Base-by-base conservation (phyloP, 2,329 filamentous ascomycete genomes). In the Corynespora cassiicola region DNA sequence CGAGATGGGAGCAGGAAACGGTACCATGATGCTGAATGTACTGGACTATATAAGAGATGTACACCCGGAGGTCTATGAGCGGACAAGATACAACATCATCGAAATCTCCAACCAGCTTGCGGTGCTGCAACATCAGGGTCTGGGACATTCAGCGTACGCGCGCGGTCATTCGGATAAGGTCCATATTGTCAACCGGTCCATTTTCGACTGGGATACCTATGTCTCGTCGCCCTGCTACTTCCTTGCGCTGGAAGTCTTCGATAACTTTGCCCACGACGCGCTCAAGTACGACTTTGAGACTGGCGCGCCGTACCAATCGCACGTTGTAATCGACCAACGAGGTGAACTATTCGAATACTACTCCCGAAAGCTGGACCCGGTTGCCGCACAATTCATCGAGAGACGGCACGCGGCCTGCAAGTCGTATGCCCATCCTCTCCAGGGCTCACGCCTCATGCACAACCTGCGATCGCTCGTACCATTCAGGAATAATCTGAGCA, bases 331-430 rank as follows among this genome's bases (percentile, higher is more conserved):
- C 61, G 90, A 96, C 65, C 78, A 75, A 7, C 76, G 85, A 26
- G 92, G 92, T 60, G 91, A 97, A 61, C 94, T 99, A 62, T 92
- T 88, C 75, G 94, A 97, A 70, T 96, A 95, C 72, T 97, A 96
- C 76, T 81, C 84, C 21, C 84, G 81, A 9, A 75, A 81, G 3
- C 78, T 97, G 27, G 94, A 99, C 61, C 88, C 90, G 6, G 76
- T 95, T 7, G 90, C 88, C 1, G 79, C 84, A 5, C 84, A 91
- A 26, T 97, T 90, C 73, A 75, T 99, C 41, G 81, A 87, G 33
- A 84, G 96, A n/a, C 82, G 94, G 19, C 80, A 94, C 54, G 86
- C 87, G 12, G 90, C 91, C 7, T 75, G 72, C 34, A 60, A 63
- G 31, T 83, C 83, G 0, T 78, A 77, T 40, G 84, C 85, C 38